Conservation (phyloP, 2,329 filamentous ascomycete genomes). For the Rugonectria rugulosa region DNA sequence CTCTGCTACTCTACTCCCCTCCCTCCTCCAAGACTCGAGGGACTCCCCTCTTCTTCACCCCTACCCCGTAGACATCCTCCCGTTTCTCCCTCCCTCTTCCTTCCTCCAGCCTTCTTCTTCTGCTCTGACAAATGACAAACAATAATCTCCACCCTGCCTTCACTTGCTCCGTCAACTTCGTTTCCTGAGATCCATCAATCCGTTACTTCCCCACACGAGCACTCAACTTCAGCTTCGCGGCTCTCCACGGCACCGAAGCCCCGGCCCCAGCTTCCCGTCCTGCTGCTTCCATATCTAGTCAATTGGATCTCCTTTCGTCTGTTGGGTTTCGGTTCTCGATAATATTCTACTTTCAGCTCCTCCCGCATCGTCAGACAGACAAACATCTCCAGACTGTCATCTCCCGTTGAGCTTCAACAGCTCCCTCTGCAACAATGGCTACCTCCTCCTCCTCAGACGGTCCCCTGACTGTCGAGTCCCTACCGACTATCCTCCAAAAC, state of each 20-base stretch:
- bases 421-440: constrained; percentile 36
- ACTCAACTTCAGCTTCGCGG: constrained; percentile 8
- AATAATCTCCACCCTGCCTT: constrained; percentile 1
- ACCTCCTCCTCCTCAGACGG: constrained; percentile 27
- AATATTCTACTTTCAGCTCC: not conserved
- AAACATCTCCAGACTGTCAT: too few species aligned
- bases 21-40: not conserved
- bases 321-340: constrained; percentile 2
- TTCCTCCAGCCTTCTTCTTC: not conserved
- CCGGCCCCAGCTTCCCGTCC: constrained; percentile 5
- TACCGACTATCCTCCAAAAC: constrained; percentile 71
- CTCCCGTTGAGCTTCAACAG: constrained; percentile 14
- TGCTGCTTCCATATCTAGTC: constrained; percentile 2
- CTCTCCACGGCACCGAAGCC: constrained; percentile 11
- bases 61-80: too few species aligned
- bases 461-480: constrained; percentile 65
- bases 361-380: too few species aligned
- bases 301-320: constrained; percentile 5
- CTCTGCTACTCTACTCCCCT: not conserved
- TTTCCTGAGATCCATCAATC: constrained; percentile 2
- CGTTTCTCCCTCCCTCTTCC: not conserved
- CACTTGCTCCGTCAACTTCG: constrained; percentile 1
- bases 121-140: not conserved
- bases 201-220: constrained; percentile 12
- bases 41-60: not conserved